Evolutionary conservation across 345 rosid genomes (phyloP), one percentile per base, ranked within the genome.

Genomic region (Gossypium rotundifolium): DNA sequence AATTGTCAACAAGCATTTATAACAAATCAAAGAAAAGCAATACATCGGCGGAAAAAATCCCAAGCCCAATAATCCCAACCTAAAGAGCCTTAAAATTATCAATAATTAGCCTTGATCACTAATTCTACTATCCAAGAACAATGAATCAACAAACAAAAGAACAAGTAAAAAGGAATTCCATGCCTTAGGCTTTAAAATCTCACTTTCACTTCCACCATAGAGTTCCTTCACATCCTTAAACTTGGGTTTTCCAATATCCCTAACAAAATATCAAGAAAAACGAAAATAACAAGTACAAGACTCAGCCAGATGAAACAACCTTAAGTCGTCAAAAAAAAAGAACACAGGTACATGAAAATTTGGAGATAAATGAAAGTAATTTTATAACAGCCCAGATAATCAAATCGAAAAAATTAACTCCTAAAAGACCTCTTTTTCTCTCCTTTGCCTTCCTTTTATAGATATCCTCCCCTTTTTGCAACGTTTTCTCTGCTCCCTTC

Each of bases 201-300:
- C 71, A 66, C 7, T 51, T 52, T 60, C 59, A 70, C 1, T 40
- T 29, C 18, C 57, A 52, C 13, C 68, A 73, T 71, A 77, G 33
- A 81, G 64, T 66, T 81, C 76, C 76, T 71, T 59, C 62, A 71
- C 62, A 58, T 52, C 65, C 78, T 70, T 74, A 25, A 77, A 71
- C 78, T 53, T 77, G 52, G 48, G 23, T 70, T 45, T 81, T 68
- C 66, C 53, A 77, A 70, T 77, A 11, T n/a, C 68, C 9, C 68
- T 60, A n/a, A 62, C 17, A 49, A 62, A 33, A 62, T 27, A 42
- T 29, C 4, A 22, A 59, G 40, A 14, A 46, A 46, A 61, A 51
- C 0, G 1, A 11, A 51, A 70, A 9, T 33, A 9, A 0, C 4
- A 48, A 48, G 52, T 2, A 48, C 52, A 7, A 8, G 66, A 46